Evolutionary conservation across 2,329 filamentous ascomycete genomes (phyloP).

Genomic region (Chaetomiaceae sp.): DNA sequence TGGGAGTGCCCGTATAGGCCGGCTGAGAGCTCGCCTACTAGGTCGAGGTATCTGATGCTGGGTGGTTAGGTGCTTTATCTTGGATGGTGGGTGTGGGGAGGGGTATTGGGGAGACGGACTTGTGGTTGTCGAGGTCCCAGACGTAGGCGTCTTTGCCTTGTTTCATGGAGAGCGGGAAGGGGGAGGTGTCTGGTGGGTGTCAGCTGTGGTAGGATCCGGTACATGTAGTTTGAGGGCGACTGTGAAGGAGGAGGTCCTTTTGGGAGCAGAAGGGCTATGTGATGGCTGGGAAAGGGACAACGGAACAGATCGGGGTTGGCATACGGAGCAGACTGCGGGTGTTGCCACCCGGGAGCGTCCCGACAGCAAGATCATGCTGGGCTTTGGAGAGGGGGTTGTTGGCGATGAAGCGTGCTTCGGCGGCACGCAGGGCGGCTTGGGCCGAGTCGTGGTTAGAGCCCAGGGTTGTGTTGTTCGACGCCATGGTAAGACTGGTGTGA

Average conservation of each 20-base stretch:
- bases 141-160: slow-evolving; percentile 28
- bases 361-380: slow-evolving; percentile 36
- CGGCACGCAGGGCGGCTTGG: slow-evolving; percentile 30
- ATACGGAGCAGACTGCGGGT: slow-evolving; percentile 42
- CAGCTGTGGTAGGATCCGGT: too few species aligned
- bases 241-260: too few species aligned
- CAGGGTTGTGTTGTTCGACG: background rate
- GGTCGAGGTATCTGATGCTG: slow-evolving; percentile 48
- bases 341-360: slow-evolving; percentile 41
- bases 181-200: too few species aligned
- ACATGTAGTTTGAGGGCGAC: too few species aligned
- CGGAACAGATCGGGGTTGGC: too few species aligned
- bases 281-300: too few species aligned
- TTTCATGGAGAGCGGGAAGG: slow-evolving; percentile 34
- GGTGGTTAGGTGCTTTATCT: background rate
- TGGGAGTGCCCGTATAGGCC: slow-evolving; percentile 63
- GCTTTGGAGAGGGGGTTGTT: slow-evolving; percentile 36
- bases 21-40: slow-evolving; percentile 60
- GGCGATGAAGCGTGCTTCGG: slow-evolving; percentile 32
- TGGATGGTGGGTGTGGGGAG: background rate
- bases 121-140: slow-evolving; percentile 31
- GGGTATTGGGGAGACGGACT: slow-evolving; percentile 10
- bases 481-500: too few species aligned
- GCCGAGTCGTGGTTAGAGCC: background rate
- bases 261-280: too few species aligned